Conservation (phyloP, 2,329 filamentous ascomycete genomes). For the Fusarium chlamydosporum region DNA sequence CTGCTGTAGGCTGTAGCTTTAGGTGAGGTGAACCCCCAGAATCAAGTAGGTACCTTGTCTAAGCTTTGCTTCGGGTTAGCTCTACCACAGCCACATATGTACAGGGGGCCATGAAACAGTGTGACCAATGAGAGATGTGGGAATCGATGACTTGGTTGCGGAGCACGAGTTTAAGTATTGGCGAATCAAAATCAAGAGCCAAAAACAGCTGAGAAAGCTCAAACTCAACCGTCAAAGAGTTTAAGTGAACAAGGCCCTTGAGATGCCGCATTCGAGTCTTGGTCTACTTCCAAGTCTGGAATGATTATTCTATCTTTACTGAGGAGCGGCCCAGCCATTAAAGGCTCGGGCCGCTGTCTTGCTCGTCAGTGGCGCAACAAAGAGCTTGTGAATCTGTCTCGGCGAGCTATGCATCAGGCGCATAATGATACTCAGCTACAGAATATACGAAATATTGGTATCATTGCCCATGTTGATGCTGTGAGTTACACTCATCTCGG, state of each 20-base stretch:
- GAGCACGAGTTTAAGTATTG: conserved; percentile 2
- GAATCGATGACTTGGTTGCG: conserved; percentile 17
- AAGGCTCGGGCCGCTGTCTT: conserved; percentile 41
- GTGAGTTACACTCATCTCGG: conserved; percentile 56
- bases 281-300: conserved; percentile 19
- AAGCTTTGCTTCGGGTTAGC: conserved; percentile 28
- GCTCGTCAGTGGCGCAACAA: conserved; percentile 45
- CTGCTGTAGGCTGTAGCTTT: conserved; percentile 13
- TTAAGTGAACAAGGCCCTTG: conserved; percentile 20
- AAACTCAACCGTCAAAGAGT: conserved; percentile 29
- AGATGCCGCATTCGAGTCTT: conserved; percentile 35
- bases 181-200: conserved; percentile 33
- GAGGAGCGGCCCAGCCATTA: conserved; percentile 41
- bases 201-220: conserved; percentile 39
- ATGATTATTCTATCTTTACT: conserved; percentile 49
- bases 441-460: conserved; percentile 92
- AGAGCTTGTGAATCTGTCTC: conserved; percentile 27
- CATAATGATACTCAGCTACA: conserved; percentile 51
- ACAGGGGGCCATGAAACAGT: neutral
- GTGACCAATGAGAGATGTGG: conserved; percentile 14
- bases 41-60: neutral
- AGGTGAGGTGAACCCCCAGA: conserved; percentile 21
- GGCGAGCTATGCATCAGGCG: conserved; percentile 39
- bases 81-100: conserved; percentile 28
- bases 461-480: conserved; percentile 98